Evolutionary conservation across 73 alveolate genomes (phyloP).

Genomic region (Paramecium sexaurelia): DNA sequence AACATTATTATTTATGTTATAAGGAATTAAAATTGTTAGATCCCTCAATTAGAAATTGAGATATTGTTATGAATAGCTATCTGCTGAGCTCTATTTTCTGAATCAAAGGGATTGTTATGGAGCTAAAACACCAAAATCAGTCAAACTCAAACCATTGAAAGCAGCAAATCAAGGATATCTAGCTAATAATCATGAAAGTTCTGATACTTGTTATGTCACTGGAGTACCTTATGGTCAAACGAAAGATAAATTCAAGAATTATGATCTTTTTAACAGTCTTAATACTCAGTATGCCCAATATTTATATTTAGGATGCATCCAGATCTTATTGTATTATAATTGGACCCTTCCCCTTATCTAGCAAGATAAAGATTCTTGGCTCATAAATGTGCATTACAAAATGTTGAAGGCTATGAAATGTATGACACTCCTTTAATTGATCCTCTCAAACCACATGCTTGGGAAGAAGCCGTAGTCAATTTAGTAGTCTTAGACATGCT

Average conservation of each 20-base stretch:
- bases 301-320: constrained; percentile 40
- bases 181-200: constrained; percentile 36
- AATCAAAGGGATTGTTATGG: constrained; percentile 64
- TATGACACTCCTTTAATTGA: constrained; percentile 68
- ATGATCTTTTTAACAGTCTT: constrained; percentile 50
- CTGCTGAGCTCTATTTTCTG: constrained; percentile 62
- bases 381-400: constrained; percentile 62
- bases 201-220: constrained; percentile 43
- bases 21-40: constrained; percentile 34
- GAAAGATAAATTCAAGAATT: constrained; percentile 49
- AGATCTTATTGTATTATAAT: constrained; percentile 52
- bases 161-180: constrained; percentile 49
- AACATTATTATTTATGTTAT: constrained; percentile 35
- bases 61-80: constrained; percentile 46
- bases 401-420: constrained; percentile 62
- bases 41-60: not conserved
- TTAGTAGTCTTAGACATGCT: constrained; percentile 83
- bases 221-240: constrained; percentile 65
- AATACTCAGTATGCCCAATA: not conserved
- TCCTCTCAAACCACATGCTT: constrained; percentile 80
- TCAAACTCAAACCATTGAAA: constrained; percentile 42
- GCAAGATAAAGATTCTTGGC: constrained; percentile 69
- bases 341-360: constrained; percentile 66
- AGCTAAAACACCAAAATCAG: constrained; percentile 23
- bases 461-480: constrained; percentile 93